These are phyloP conservation scores for Fusarium ramigenum DNA, from an alignment of 2,329 filamentous ascomycete species.

Conservation along the genomic window DNA sequence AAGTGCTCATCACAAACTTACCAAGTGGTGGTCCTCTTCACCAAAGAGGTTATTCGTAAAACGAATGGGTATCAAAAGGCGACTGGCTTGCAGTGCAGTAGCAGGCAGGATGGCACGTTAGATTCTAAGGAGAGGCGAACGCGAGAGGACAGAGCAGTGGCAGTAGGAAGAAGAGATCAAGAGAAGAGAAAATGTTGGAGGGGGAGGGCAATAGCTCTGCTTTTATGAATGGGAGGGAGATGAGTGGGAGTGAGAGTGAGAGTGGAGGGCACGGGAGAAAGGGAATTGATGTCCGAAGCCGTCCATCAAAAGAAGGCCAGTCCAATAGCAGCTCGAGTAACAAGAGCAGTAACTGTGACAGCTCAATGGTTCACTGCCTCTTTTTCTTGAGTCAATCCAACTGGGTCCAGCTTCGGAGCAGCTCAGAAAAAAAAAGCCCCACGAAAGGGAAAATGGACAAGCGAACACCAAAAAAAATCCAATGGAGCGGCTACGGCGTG, in stretches of 20 bases:
- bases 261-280: constrained; percentile 11
- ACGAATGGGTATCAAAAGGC: constrained; percentile 38
- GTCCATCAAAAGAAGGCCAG: constrained; percentile 8
- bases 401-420: constrained; percentile 35
- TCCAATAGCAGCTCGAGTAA: constrained; percentile 27
- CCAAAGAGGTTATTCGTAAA: constrained; percentile 32
- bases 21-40: constrained; percentile 36
- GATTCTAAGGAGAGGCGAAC: constrained; percentile 37
- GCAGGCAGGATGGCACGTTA: constrained; percentile 26
- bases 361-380: constrained; percentile 21
- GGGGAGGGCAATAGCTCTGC: constrained; percentile 36
- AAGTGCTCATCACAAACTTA: constrained; percentile 37
- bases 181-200: constrained; percentile 11
- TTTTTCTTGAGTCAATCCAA: constrained; percentile 32
- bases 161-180: constrained; percentile 29
- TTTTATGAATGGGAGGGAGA: constrained; percentile 39
- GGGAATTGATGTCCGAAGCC: constrained; percentile 32
- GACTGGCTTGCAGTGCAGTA: constrained; percentile 44
- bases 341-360: background rate
- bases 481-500: constrained; percentile 41
- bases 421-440: constrained; percentile 26
- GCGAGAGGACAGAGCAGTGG: constrained; percentile 38
- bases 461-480: constrained; percentile 27
- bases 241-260: constrained; percentile 2
- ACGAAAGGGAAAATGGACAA: constrained; percentile 31